Evolutionary conservation across 2,329 filamentous ascomycete genomes (phyloP).

Genomic region (Trichoderma semiorbis): DNA sequence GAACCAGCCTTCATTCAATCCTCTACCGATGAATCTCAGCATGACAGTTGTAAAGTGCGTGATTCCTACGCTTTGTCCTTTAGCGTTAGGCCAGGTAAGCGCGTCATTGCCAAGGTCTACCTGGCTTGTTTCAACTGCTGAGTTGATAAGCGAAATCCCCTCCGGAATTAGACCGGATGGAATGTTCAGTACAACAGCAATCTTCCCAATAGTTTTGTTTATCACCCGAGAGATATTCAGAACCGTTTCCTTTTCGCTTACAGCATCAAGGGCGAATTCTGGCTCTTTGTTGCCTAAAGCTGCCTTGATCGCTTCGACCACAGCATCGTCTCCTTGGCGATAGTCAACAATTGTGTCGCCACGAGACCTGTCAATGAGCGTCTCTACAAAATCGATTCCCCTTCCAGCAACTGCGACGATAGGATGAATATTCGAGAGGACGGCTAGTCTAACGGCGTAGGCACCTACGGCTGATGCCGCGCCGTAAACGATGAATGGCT

Average conservation of each 20-base stretch:
- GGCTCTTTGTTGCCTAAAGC: neutral
- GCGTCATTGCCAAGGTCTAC: neutral
- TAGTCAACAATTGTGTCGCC: conserved; percentile 26
- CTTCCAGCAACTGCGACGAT: conserved; percentile 54
- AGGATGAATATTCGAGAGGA: conserved; percentile 51
- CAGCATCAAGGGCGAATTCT: neutral
- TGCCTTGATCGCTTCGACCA: neutral
- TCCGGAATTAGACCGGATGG: neutral
- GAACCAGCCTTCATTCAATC: conserved; percentile 20
- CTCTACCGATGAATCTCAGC: conserved; percentile 1
- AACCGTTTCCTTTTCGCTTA: neutral
- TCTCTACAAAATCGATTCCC: conserved; percentile 16
- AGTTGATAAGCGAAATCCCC: neutral
- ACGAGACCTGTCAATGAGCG: conserved; percentile 19
- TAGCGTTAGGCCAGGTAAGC: neutral
- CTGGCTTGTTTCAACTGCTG: neutral
- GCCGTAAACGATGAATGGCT: conserved; percentile 45
- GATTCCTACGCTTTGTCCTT: neutral
- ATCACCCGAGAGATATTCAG: neutral
- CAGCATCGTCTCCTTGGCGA: neutral
- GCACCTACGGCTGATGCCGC: conserved; percentile 52
- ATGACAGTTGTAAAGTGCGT: neutral
- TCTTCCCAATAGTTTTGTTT: neutral
- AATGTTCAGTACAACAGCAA: neutral
- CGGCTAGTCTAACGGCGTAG: conserved; percentile 54